These are phyloP conservation scores for Moringa oleifera DNA, from an alignment of 345 rosid species.

Conservation along the genomic window DNA sequence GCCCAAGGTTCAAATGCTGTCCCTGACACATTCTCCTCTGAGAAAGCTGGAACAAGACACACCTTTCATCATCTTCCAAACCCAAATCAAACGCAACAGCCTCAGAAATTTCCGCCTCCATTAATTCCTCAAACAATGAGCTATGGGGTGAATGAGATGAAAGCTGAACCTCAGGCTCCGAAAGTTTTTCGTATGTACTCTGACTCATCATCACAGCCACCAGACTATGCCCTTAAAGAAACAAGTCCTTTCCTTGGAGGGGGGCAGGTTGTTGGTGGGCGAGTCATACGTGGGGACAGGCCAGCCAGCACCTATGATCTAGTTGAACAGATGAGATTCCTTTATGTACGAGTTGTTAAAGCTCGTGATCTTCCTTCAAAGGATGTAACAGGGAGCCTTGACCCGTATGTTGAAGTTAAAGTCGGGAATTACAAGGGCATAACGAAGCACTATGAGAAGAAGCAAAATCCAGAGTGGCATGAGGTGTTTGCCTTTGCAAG, in stretches of 20 bases:
- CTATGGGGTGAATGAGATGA: conserved; percentile 44
- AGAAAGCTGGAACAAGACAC: conserved; percentile 29
- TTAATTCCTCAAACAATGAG: conserved; percentile 26
- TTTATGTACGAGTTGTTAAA: conserved; percentile 75
- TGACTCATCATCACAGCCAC: conserved; percentile 42
- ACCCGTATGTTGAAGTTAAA: conserved; percentile 76
- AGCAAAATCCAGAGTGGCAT: conserved; percentile 74
- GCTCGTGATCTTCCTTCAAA: conserved; percentile 74
- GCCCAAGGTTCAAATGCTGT: conserved; percentile 13
- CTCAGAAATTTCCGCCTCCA: conserved; percentile 17
- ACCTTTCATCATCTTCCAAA: conserved; percentile 46
- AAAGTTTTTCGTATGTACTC: conserved; percentile 30
- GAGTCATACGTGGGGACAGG: conserved; percentile 61
- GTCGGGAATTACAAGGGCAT: conserved; percentile 81
- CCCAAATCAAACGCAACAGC: conserved; percentile 19
- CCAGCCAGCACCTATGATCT: conserved; percentile 65
- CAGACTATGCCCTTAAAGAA: conserved; percentile 67
- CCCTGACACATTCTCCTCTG: conserved; percentile 16
- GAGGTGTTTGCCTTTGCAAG: conserved; percentile 86
- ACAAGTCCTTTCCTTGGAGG: conserved; percentile 92
- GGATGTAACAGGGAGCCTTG: conserved; percentile 78
- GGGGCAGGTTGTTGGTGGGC: conserved; percentile 64
- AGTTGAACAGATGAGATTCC: conserved; percentile 88
- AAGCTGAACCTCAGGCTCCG: conserved; percentile 39
- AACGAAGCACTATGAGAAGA: conserved; percentile 72